These are phyloP conservation scores for Orychophragmus violaceus DNA, from an alignment of 345 rosid species.

Conservation along the genomic window DNA sequence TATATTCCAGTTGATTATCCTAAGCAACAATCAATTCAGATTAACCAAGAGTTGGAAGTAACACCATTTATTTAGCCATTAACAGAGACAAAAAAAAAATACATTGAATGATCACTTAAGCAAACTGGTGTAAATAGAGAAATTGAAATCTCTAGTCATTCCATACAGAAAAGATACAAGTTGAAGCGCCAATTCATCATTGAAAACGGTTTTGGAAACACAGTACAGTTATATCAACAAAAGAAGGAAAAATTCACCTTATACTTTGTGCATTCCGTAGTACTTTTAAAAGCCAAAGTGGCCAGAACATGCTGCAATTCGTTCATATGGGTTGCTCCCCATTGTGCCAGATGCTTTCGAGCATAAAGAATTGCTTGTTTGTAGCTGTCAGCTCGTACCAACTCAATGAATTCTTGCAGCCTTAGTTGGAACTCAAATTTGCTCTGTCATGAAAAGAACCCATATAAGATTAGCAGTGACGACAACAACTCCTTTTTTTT, in stretches of 20 bases:
- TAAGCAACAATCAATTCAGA: neutral
- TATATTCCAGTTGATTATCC: no score
- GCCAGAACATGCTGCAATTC: conserved; percentile 78
- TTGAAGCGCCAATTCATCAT: neutral
- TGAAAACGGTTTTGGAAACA: conserved; percentile 4
- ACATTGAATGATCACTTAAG: conserved; percentile 1
- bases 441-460: conserved; percentile 47
- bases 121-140: neutral
- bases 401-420: conserved; percentile 91
- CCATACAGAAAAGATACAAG: neutral
- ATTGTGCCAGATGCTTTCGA: conserved; percentile 75
- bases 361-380: conserved; percentile 76
- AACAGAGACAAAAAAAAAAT: neutral
- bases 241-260: conserved; percentile 49
- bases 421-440: conserved; percentile 92
- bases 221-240: neutral
- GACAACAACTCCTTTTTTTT: neutral
- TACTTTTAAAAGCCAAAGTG: conserved; percentile 83
- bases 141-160: neutral
- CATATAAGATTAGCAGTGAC: neutral
- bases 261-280: conserved; percentile 64
- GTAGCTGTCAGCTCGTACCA: conserved; percentile 70
- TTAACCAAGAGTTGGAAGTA: neutral
- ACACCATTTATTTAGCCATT: neutral
- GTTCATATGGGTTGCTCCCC: conserved; percentile 83